Percentiles rank a stretch among this genome's conserved stretches.
Evolutionary conservation across 371 early-diverging fungal genomes (phyloP).

Genomic region (Batkoa obscura): DNA sequence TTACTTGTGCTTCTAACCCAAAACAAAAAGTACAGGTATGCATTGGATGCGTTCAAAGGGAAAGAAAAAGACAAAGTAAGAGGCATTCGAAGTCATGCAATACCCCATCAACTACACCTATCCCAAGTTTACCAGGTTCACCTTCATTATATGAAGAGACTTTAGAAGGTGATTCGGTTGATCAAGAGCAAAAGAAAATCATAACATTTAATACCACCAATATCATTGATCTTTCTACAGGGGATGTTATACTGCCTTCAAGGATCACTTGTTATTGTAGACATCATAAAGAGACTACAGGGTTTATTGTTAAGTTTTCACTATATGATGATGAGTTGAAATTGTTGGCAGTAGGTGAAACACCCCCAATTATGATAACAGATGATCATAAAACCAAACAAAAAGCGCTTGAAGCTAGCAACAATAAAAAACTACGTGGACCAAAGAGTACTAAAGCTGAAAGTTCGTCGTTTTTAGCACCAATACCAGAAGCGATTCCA

Average conservation of each 20-base stretch:
- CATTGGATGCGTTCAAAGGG: slow-evolving; percentile 61
- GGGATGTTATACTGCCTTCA: slow-evolving; percentile 75
- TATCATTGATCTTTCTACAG: slow-evolving; percentile 70
- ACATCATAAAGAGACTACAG: slow-evolving; percentile 77
- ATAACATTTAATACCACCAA: slow-evolving; percentile 76
- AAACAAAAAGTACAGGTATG: slow-evolving; percentile 61
- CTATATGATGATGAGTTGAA: slow-evolving; percentile 43
- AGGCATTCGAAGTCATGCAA: background rate
- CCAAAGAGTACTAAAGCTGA: no score
- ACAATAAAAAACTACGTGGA: no score
- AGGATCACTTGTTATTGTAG: slow-evolving; percentile 91
- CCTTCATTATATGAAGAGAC: background rate
- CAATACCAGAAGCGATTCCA: no score
- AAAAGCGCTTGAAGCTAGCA: no score
- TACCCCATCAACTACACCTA: background rate
- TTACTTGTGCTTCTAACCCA: slow-evolving; percentile 73
- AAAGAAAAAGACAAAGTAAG: background rate
- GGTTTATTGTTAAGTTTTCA: slow-evolving; percentile 67
- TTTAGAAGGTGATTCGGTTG: slow-evolving; percentile 24
- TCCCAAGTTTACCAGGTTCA: background rate
- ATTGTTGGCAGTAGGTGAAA: slow-evolving; percentile 57
- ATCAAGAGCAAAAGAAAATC: slow-evolving; percentile 46
- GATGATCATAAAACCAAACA: slow-evolving; percentile 75
- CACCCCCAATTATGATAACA: slow-evolving; percentile 88
- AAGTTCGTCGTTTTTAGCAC: no score